A percentile compares a stretch with the other conserved stretches of the same genome.
phyloP scores from a whole-genome alignment of 495 filamentous ascomycete genomes.

The Glarea lozoyensis region DNA sequence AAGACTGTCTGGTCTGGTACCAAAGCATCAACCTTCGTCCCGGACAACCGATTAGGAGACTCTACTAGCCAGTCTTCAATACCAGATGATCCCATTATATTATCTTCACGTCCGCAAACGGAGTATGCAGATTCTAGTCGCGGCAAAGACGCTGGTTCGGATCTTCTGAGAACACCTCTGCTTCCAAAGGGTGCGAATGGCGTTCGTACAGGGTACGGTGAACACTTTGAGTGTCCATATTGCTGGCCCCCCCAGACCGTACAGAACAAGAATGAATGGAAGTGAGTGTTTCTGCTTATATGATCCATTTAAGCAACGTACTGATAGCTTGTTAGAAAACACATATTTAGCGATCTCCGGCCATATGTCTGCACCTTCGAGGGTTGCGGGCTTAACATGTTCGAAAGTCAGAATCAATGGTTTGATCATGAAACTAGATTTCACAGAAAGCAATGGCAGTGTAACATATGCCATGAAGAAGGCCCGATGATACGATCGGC shows the following conservation, averaged over 20 bases:
- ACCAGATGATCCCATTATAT: too few relatives aligned
- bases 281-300: not conserved
- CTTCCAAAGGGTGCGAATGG: not conserved
- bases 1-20: not conserved
- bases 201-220: not conserved
- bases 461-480: not conserved
- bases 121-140: not conserved
- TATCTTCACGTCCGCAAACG: not conserved
- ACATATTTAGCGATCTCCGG: slow-evolving; percentile 3
- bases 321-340: slow-evolving; percentile 4
- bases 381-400: not conserved
- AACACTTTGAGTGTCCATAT: slow-evolving; percentile 8
- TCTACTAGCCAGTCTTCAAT: too few relatives aligned
- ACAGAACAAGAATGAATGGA: not conserved
- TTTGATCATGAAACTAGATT: slow-evolving; percentile 2
- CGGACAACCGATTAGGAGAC: too few relatives aligned
- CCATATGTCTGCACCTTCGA: slow-evolving; percentile 6
- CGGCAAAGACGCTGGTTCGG: not conserved
- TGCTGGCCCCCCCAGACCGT: not conserved
- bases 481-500: not conserved
- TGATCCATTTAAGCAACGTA: not conserved
- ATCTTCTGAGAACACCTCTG: not conserved
- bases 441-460: slow-evolving; percentile 3
- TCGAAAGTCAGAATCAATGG: not conserved
- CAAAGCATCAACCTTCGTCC: not conserved